Evolutionary conservation across 2,329 filamentous ascomycete species (phyloP).

Genomic region (Penicillium rolfsii): DNA sequence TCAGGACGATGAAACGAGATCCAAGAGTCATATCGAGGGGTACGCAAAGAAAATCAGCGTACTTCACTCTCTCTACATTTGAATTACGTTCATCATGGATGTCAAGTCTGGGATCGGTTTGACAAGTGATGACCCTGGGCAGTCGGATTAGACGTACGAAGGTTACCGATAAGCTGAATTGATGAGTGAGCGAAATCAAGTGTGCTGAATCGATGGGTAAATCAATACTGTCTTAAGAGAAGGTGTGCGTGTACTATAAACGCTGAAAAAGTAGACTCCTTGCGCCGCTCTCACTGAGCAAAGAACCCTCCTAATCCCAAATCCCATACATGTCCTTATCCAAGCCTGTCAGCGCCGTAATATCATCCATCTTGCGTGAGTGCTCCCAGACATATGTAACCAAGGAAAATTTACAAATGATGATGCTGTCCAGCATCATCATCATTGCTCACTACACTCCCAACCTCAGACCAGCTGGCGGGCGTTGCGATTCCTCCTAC

Average conservation of each 20-base stretch:
- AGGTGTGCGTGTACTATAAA: neutral
- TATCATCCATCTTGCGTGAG: neutral
- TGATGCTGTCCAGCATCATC: slow-evolving; percentile 41
- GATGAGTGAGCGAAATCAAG: neutral
- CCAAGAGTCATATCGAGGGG: neutral
- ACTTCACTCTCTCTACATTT: neutral
- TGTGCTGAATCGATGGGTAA: neutral
- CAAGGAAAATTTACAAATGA: slow-evolving; percentile 21
- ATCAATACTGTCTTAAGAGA: neutral
- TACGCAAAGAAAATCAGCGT: neutral
- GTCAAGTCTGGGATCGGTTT: too few species aligned
- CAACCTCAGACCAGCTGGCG: slow-evolving; percentile 50
- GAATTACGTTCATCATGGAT: neutral
- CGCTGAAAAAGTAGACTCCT: neutral
- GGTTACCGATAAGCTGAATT: too few species aligned
- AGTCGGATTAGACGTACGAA: too few species aligned
- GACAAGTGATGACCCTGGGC: too few species aligned
- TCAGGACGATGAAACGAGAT: neutral
- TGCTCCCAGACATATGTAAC: neutral
- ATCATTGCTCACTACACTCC: slow-evolving; percentile 49
- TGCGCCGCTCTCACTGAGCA: neutral
- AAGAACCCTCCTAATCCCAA: neutral
- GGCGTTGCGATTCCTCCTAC: slow-evolving; percentile 42
- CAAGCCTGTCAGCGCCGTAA: neutral
- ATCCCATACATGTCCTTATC: neutral